phyloP scores from a whole-genome alignment of 169 alveolate species.

The Eimeria brunetti region DNA sequence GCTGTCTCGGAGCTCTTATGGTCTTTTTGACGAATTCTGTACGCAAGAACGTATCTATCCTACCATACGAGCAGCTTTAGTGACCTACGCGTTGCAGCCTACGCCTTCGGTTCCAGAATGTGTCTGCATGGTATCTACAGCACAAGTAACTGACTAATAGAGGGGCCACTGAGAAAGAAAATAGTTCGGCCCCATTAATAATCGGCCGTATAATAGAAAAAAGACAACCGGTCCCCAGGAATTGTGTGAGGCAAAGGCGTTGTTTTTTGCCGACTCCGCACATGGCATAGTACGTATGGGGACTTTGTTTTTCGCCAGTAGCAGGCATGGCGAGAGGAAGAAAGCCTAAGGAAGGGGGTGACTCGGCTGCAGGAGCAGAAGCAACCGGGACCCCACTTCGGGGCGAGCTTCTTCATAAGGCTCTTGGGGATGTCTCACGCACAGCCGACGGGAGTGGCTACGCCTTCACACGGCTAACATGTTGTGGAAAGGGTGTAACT shows the following conservation, averaged over 20 bases:
- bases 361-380: slow-evolving; percentile 28
- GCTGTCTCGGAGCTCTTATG: not conserved
- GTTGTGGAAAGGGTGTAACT: slow-evolving; percentile 67
- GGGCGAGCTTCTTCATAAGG: slow-evolving; percentile 73
- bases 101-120: not conserved
- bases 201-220: not conserved
- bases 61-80: not conserved
- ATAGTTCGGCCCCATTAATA: not conserved
- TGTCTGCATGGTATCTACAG: not conserved
- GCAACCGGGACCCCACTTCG: slow-evolving; percentile 39
- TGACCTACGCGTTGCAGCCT: not conserved
- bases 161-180: not conserved
- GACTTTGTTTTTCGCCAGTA: not conserved
- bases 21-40: not conserved
- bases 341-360: slow-evolving; percentile 57
- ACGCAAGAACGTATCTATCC: not conserved
- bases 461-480: slow-evolving; percentile 75
- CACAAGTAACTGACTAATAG: not conserved
- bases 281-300: not conserved
- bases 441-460: slow-evolving; percentile 81
- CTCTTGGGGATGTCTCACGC: slow-evolving; percentile 75
- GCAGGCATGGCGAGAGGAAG: slow-evolving; percentile 71
- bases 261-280: not conserved
- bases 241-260: not conserved
- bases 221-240: not conserved